phyloP scores from a whole-genome alignment of 495 filamentous ascomycete genomes.

The Entonaema liquescens region DNA sequence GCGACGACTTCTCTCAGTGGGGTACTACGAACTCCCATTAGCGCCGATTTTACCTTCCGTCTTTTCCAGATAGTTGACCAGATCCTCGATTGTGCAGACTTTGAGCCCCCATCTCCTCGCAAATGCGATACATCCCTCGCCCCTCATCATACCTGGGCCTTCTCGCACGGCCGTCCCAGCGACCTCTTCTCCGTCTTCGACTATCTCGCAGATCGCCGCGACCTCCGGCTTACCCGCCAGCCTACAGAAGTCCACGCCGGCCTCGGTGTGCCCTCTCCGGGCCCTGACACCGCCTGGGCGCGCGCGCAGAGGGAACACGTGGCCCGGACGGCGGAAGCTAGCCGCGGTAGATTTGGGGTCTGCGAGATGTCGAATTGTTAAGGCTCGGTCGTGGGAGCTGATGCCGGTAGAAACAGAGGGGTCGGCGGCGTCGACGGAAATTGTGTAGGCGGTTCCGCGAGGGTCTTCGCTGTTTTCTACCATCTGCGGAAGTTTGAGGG shows the following conservation, averaged over 20 bases:
- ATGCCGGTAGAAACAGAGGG: conserved; percentile 87
- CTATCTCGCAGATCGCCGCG: conserved; percentile 85
- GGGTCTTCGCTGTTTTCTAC: conserved; percentile 82
- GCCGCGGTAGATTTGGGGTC: conserved; percentile 63
- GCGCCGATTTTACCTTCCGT: conserved; percentile 60
- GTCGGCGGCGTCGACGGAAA: conserved; percentile 81
- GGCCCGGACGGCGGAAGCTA: conserved; percentile 83
- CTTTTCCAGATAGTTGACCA: conserved; percentile 82
- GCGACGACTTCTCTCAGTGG: no score
- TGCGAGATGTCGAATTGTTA: conserved; percentile 83
- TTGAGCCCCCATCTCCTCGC: conserved; percentile 87
- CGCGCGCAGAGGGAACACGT: conserved; percentile 87
- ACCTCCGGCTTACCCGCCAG: conserved; percentile 77
- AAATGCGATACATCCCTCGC: conserved; percentile 89
- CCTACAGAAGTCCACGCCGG: conserved; percentile 85
- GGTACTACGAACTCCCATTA: conserved; percentile 48
- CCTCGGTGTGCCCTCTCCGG: conserved; percentile 89
- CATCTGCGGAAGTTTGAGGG: conserved; percentile 88
- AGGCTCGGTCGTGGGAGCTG: conserved; percentile 83
- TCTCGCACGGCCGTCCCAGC: conserved; percentile 62
- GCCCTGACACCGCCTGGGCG: conserved; percentile 80
- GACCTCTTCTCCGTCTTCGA: conserved; percentile 77
- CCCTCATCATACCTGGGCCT: conserved; percentile 87
- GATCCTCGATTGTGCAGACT: conserved; percentile 93
- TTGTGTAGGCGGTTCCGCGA: conserved; percentile 89